These are phyloP conservation scores for Fusarium sp. DNA, from an alignment of 2,329 filamentous ascomycete species.

Conservation along the genomic window DNA sequence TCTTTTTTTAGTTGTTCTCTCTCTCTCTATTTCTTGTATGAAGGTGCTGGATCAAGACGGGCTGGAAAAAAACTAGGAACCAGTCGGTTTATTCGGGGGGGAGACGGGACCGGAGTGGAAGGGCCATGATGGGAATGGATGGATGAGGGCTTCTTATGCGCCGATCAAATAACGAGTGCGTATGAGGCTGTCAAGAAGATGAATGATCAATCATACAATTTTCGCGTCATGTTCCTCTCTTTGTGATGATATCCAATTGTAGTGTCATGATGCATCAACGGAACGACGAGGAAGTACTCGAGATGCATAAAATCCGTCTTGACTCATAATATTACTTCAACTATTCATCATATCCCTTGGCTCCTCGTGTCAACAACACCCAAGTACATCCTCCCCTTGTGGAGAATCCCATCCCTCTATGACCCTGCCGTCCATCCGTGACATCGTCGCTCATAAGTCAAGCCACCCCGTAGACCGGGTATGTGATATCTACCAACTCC, in stretches of 20 bases:
- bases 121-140: slow-evolving; percentile 20
- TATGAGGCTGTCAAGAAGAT: slow-evolving; percentile 21
- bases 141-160: slow-evolving; percentile 20
- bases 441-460: slow-evolving; percentile 25
- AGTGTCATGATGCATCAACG: background rate
- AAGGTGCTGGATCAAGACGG: slow-evolving; percentile 31
- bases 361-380: slow-evolving; percentile 9
- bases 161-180: slow-evolving; percentile 25
- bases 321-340: background rate
- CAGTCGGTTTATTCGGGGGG: slow-evolving; percentile 1
- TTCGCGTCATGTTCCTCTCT: background rate
- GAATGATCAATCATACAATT: slow-evolving; percentile 37
- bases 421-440: slow-evolving; percentile 4
- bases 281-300: background rate
- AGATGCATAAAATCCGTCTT: background rate
- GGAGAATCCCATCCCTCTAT: slow-evolving; percentile 6
- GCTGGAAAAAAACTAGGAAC: slow-evolving; percentile 17
- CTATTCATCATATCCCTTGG: background rate
- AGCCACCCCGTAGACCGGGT: slow-evolving; percentile 11
- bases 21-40: slow-evolving; percentile 33
- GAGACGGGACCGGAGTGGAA: slow-evolving; percentile 5
- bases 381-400: slow-evolving; percentile 13
- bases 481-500: slow-evolving; percentile 34
- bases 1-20: slow-evolving; percentile 11
- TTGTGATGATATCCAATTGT: background rate